Evolutionary conservation across 768 basidiomycete genomes (phyloP).

Genomic region (Tulasnella sp.): DNA sequence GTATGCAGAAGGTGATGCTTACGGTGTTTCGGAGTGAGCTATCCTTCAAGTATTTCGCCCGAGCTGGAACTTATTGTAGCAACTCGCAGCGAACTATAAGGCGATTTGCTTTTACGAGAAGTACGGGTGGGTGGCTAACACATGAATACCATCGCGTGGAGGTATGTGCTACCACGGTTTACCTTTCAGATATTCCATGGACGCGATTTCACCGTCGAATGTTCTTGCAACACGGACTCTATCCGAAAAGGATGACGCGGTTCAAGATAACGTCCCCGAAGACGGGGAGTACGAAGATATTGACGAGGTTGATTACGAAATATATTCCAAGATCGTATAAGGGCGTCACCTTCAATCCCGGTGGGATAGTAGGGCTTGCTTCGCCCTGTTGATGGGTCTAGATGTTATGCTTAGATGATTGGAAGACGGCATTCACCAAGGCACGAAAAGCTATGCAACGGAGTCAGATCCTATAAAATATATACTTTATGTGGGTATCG

Average conservation of each 20-base stretch:
- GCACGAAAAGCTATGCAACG: too few relatives aligned
- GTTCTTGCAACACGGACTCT: background rate
- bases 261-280: background rate
- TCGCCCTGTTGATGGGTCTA: too few relatives aligned
- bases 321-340: conserved; percentile 15
- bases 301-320: conserved; percentile 16
- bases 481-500: too few relatives aligned
- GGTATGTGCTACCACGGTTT: background rate
- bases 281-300: background rate
- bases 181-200: conserved; percentile 7
- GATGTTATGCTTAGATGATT: too few relatives aligned
- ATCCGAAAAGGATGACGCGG: background rate
- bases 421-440: too few relatives aligned
- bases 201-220: conserved; percentile 13
- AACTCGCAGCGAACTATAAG: conserved; percentile 10
- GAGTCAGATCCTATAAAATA: background rate
- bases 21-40: conserved; percentile 23
- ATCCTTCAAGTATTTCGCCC: background rate
- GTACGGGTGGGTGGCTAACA: conserved; percentile 16
- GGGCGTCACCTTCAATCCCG: too few relatives aligned
- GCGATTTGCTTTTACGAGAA: conserved; percentile 20
- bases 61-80: background rate
- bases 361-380: too few relatives aligned
- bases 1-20: conserved; percentile 23
- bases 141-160: background rate